Evolutionary conservation across 2,329 filamentous ascomycete species (phyloP).

Genomic region (Cryoendolithus antarcticus): DNA sequence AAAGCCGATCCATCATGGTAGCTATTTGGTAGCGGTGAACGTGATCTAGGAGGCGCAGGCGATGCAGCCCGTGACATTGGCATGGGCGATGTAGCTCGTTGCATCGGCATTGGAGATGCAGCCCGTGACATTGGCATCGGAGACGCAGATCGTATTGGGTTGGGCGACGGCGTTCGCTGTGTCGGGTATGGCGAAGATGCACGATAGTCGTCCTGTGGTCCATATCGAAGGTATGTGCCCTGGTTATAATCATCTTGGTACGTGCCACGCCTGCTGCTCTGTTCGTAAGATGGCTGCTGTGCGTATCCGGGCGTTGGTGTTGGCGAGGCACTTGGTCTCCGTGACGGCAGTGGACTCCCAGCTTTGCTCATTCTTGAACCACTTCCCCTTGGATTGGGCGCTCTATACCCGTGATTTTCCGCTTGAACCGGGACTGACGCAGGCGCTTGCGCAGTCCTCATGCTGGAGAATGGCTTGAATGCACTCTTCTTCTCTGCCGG

Average conservation of each 20-base stretch:
- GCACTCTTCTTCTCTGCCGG: constrained; percentile 23
- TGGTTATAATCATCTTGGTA: too few relatives aligned
- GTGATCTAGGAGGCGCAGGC: constrained; percentile 27
- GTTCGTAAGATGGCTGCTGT: constrained; percentile 2
- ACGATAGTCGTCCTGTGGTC: constrained; percentile 6
- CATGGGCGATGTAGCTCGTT: constrained; percentile 17
- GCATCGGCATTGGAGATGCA: constrained; percentile 10
- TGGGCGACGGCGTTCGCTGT: constrained; percentile 4
- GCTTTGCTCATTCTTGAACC: constrained; percentile 11
- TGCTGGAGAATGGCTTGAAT: constrained; percentile 37
- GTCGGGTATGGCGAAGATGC: constrained; percentile 10
- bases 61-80: constrained; percentile 19
- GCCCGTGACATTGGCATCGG: constrained; percentile 18
- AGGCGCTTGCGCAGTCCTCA: constrained; percentile 34
- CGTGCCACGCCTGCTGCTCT: constrained; percentile 4
- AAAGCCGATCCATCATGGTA: constrained; percentile 24
- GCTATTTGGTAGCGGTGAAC: constrained; percentile 30
- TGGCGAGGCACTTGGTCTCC: constrained; percentile 21
- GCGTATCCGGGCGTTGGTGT: constrained; percentile 25
- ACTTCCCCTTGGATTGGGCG: constrained; percentile 21
- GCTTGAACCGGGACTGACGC: constrained; percentile 13
- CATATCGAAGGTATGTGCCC: background rate
- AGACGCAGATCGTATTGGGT: constrained; percentile 11
- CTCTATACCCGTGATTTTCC: constrained; percentile 16
- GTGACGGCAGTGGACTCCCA: constrained; percentile 13